Conservation (phyloP, 306 rosid species). For the Leucaena leucocephala region DNA sequence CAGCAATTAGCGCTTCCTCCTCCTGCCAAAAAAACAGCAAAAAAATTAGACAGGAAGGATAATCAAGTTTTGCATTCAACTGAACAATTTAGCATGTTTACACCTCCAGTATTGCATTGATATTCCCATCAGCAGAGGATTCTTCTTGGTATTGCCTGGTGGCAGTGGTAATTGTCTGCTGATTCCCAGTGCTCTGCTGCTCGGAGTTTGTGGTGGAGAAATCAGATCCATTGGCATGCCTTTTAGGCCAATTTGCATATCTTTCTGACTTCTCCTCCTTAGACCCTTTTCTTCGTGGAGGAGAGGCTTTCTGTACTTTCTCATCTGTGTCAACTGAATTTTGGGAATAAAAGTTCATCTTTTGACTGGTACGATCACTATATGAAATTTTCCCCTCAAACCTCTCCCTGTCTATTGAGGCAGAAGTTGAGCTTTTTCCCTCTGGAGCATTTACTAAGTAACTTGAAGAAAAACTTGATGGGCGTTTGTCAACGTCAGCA, state of each 20-base stretch:
- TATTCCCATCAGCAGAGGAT: constrained; percentile 67
- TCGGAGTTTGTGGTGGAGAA: constrained; percentile 59
- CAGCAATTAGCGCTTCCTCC: constrained; percentile 92
- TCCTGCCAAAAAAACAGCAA: constrained; percentile 59
- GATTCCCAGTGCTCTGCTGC: constrained; percentile 54
- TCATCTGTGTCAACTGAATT: constrained; percentile 61
- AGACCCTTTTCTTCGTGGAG: constrained; percentile 75
- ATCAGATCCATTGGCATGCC: constrained; percentile 61
- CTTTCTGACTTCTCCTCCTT: constrained; percentile 84
- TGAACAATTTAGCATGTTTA: constrained; percentile 25
- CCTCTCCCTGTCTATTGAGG: constrained; percentile 62
- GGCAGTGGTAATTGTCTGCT: constrained; percentile 47
- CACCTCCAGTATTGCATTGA: constrained; percentile 91
- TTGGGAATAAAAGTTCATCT: constrained; percentile 57
- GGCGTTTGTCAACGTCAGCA: constrained; percentile 66
- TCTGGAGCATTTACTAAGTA: constrained; percentile 53
- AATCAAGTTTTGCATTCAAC: constrained; percentile 22
- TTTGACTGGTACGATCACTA: constrained; percentile 59
- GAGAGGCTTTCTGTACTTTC: constrained; percentile 82
- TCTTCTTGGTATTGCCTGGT: constrained; percentile 65
- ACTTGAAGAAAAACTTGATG: constrained; percentile 52
- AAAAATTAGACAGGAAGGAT: constrained; percentile 35
- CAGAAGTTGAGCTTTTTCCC: constrained; percentile 57
- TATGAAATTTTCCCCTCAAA: constrained; percentile 59
- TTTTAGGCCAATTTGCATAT: constrained; percentile 59